Conservation (phyloP, 2,329 filamentous ascomycete genomes). For the Phoma sp. region DNA sequence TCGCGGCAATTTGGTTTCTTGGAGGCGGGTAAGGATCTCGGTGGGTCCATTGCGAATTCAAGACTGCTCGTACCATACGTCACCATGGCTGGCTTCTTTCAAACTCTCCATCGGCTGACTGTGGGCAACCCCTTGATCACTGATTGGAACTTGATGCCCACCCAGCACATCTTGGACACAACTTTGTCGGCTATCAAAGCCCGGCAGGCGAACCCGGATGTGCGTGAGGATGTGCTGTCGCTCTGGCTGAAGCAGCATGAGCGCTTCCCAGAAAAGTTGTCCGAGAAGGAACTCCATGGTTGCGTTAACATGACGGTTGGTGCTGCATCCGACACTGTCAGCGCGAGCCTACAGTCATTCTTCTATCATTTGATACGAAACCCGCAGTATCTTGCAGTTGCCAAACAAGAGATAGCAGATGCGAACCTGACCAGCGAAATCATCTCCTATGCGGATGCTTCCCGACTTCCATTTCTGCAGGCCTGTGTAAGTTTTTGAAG, state of each 20-base stretch:
- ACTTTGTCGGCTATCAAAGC: conserved; percentile 39
- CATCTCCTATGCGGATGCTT: background rate
- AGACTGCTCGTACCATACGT: no score
- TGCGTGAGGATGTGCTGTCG: conserved; percentile 47
- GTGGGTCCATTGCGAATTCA: conserved; percentile 45
- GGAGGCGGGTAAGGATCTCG: conserved; percentile 42
- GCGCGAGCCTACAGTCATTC: conserved; percentile 44
- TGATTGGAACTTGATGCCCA: conserved; percentile 44
- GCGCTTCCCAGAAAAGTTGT: conserved; percentile 44
- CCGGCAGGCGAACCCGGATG: conserved; percentile 42
- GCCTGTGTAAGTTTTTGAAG: background rate
- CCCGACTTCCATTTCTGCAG: conserved; percentile 13
- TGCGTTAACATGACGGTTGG: conserved; percentile 47
- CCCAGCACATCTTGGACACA: conserved; percentile 50
- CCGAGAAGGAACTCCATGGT: conserved; percentile 44
- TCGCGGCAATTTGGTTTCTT: conserved; percentile 38
- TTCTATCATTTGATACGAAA: conserved; percentile 47
- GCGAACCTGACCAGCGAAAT: background rate
- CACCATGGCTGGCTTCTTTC: conserved; percentile 38
- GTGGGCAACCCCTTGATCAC: conserved; percentile 40
- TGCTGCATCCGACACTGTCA: conserved; percentile 50
- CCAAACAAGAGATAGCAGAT: conserved; percentile 20
- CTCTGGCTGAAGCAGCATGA: conserved; percentile 45
- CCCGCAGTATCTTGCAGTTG: conserved; percentile 3
- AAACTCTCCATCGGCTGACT: conserved; percentile 23